These are phyloP conservation scores for Hypoxylon fuscum DNA, from an alignment of 495 filamentous ascomycete genomes.

Conservation along the genomic window DNA sequence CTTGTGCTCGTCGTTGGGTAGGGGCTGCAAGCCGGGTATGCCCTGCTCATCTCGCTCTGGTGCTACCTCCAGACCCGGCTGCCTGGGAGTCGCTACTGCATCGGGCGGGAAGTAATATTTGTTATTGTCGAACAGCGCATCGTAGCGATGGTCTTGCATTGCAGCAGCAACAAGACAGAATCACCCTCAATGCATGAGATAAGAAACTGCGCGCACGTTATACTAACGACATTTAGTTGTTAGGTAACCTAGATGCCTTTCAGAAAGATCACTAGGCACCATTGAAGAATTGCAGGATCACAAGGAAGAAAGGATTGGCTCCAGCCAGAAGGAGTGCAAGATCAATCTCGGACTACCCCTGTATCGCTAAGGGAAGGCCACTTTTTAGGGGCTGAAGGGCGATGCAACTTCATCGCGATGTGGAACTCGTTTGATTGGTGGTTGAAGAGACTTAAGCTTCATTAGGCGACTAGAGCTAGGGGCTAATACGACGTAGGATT, in stretches of 20 bases:
- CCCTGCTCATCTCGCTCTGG: conserved; percentile 25
- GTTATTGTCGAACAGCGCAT: conserved; percentile 24
- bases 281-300: neutral
- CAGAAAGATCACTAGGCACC: neutral
- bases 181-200: conserved; percentile 13
- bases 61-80: conserved; percentile 11
- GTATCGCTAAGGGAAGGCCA: neutral
- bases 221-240: neutral
- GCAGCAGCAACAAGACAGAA: conserved; percentile 20
- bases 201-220: neutral
- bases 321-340: neutral
- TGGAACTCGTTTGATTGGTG: neutral
- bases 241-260: neutral
- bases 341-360: neutral
- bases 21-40: conserved; percentile 19
- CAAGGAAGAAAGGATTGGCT: neutral
- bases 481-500: conserved; percentile 17
- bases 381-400: neutral
- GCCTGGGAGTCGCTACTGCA: neutral
- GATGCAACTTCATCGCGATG: neutral
- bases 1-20: conserved; percentile 21
- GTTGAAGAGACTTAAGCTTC: neutral
- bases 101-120: conserved; percentile 26
- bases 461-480: conserved; percentile 3
- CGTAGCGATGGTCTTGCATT: conserved; percentile 26